A percentile compares a stretch with the other conserved stretches of the same genome.
phyloP scores from a whole-genome alignment of 106 monocot species.

The Allium fistulosum region DNA sequence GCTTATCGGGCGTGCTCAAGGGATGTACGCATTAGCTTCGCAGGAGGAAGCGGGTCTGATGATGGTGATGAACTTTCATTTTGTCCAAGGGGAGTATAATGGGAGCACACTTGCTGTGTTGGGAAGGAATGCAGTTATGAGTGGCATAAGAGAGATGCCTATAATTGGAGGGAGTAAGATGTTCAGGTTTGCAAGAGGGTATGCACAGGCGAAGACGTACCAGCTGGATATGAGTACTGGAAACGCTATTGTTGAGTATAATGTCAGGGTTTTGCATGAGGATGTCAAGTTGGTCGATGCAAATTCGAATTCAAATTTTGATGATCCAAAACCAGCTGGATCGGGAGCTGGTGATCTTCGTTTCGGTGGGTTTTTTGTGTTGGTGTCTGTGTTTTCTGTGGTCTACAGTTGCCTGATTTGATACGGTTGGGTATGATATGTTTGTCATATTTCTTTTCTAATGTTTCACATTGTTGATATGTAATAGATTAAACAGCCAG shows the following conservation, averaged over 20 bases:
- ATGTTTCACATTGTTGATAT: no score
- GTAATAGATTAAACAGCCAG: no score
- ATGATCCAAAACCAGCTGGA: no score
- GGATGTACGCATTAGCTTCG: constrained; percentile 19
- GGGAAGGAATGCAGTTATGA: constrained; percentile 6
- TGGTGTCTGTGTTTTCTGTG: no score
- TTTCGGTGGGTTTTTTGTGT: no score
- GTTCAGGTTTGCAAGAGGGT: constrained; percentile 27
- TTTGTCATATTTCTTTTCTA: no score
- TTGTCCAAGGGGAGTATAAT: constrained; percentile 15
- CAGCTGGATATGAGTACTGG: background rate
- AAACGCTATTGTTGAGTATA: constrained; percentile 10
- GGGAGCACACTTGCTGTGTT: constrained; percentile 27
- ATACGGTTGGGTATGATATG: no score
- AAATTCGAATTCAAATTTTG: no score
- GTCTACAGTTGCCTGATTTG: no score
- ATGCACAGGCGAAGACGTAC: constrained; percentile 10
- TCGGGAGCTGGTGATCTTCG: no score
- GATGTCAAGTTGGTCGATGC: no score
- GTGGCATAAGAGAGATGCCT: constrained; percentile 20
- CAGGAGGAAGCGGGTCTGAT: background rate
- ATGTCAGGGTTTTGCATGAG: constrained; percentile 12
- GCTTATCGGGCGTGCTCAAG: constrained; percentile 27
- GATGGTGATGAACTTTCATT: constrained; percentile 9
- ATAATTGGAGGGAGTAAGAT: constrained; percentile 26